Evolutionary conservation across 108 stramenopile species (phyloP).

Genomic region (Cyclotella choctawhatcheeana): DNA sequence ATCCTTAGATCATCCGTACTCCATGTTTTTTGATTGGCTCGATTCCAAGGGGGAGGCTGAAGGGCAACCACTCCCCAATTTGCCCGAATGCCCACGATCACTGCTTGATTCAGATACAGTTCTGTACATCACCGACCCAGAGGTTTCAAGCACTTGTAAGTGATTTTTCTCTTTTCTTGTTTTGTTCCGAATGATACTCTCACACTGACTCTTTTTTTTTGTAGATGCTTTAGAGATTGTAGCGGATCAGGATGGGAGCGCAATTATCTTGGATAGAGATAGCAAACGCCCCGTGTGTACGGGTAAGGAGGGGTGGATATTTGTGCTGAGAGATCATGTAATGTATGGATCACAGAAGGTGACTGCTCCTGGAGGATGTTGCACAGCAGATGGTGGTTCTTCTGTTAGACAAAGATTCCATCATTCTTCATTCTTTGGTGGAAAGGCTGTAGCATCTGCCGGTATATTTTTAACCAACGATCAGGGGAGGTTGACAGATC

Average conservation of each 20-base stretch:
- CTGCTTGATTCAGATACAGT: conserved; percentile 86
- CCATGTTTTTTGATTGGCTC: conserved; percentile 91
- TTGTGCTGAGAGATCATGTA: conserved; percentile 83
- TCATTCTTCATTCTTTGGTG: conserved; percentile 93
- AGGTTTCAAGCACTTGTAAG: conserved; percentile 61
- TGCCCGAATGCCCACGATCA: conserved; percentile 75
- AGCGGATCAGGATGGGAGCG: conserved; percentile 57
- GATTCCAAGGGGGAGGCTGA: conserved; percentile 82
- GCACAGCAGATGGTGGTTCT: neutral
- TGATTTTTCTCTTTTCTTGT: too few species aligned
- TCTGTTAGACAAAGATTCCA: conserved; percentile 84
- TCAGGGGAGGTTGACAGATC: conserved; percentile 72
- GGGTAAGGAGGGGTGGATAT: conserved; percentile 91
- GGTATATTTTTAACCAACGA: conserved; percentile 90
- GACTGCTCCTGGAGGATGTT: conserved; percentile 52
- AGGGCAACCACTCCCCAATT: conserved; percentile 66
- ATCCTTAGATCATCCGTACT: conserved; percentile 68
- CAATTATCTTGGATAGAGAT: conserved; percentile 56
- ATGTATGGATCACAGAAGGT: conserved; percentile 89
- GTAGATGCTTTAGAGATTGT: conserved; percentile 66
- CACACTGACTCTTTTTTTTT: too few species aligned
- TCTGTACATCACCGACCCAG: conserved; percentile 73
- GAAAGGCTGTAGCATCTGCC: conserved; percentile 90
- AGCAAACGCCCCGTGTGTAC: conserved; percentile 66
- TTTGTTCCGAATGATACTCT: too few species aligned